Conservation (phyloP, 108 stramenopile species). For the Mediolabrus comicus region DNA sequence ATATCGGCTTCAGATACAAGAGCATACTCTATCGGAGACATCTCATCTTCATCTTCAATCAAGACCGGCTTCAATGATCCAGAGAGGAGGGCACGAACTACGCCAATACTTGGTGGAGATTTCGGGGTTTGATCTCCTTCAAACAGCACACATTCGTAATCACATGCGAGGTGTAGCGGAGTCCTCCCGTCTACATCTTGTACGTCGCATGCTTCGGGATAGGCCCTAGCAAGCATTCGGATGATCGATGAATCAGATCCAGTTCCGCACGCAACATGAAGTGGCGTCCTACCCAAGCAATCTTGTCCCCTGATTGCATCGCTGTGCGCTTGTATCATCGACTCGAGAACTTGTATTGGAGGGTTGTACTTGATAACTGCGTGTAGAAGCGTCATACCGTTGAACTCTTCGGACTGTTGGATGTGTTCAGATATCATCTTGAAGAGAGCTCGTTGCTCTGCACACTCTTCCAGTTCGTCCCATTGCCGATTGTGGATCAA, state of each 20-base stretch:
- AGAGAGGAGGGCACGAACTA: neutral
- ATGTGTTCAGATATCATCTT: neutral
- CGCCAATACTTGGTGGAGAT: neutral
- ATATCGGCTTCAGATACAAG: constrained; percentile 18
- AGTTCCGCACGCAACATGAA: constrained; percentile 72
- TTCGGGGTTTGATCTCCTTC: constrained; percentile 5
- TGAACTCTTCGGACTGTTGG: constrained; percentile 3
- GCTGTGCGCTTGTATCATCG: constrained; percentile 55
- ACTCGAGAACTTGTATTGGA: constrained; percentile 33
- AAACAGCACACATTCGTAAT: constrained; percentile 18
- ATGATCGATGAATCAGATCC: constrained; percentile 59
- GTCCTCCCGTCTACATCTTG: constrained; percentile 71
- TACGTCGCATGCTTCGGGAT: constrained; percentile 54
- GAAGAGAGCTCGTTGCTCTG: neutral
- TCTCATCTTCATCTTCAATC: constrained; percentile 22
- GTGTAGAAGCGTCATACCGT: constrained; percentile 27
- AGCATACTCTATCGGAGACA: constrained; percentile 24
- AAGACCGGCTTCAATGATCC: neutral
- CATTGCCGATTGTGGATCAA: neutral
- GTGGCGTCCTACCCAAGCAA: constrained; percentile 61
- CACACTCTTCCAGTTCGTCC: neutral
- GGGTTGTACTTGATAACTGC: constrained; percentile 24
- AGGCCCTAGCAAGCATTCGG: constrained; percentile 48
- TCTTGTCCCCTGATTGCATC: constrained; percentile 55
- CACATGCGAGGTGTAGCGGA: constrained; percentile 61